Conservation (phyloP, 768 basidiomycete species). For the Auricularia sp. region DNA sequence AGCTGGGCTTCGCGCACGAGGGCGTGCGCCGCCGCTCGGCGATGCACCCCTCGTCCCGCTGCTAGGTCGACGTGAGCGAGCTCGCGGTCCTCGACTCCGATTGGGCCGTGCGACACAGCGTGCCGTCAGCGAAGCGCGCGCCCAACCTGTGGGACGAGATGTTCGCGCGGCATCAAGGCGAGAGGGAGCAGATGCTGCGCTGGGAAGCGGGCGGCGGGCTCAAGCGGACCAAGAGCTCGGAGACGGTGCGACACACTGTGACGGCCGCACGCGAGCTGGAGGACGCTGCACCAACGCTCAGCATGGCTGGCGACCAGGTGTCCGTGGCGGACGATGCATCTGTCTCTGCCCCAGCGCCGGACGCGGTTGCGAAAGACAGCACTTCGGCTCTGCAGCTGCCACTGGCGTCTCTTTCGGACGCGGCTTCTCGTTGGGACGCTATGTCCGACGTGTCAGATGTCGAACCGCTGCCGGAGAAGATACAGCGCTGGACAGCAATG, state of each 20-base stretch:
- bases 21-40: conserved; percentile 37
- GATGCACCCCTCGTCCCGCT: neutral
- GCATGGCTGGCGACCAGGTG: neutral
- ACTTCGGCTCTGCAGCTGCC: neutral
- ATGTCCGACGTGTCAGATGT: neutral
- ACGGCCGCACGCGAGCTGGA: neutral
- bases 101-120: conserved; percentile 31
- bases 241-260: neutral
- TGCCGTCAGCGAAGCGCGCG: conserved; percentile 19
- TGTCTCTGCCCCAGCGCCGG: neutral
- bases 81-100: conserved; percentile 54
- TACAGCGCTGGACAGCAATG: too few relatives aligned
- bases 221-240: neutral
- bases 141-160: conserved; percentile 53
- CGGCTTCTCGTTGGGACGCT: neutral
- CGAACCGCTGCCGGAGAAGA: neutral
- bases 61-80: conserved; percentile 53
- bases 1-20: conserved; percentile 46
- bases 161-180: conserved; percentile 43
- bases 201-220: neutral
- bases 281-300: neutral
- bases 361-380: neutral
- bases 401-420: neutral
- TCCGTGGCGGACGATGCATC: neutral
- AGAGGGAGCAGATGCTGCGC: conserved; percentile 44